Evolutionary conservation across 805 yeast genomes (phyloP), one percentile per base, ranked within the genome.

Genomic region (Torulaspora gathmanii): DNA sequence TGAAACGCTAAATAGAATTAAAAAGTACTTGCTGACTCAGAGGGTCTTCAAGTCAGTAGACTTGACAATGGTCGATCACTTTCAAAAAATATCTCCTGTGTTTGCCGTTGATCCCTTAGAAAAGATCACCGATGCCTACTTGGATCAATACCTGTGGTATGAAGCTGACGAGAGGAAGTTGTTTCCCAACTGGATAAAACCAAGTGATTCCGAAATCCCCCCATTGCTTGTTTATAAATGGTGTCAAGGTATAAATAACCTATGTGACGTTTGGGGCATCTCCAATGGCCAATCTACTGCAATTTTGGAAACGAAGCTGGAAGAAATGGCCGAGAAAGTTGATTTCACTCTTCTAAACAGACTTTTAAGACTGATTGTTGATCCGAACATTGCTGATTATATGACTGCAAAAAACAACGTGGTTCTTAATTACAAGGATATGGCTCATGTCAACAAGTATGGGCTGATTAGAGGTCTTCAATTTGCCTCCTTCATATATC

Each of bases 181-280:
- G 22, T 93, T 93, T 67, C 99, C 99, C 3, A 83, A 82, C 61
- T 93, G 99, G 99, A 75, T 93, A 31, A 93, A 93, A 61, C 99
- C 99, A 7, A 80, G 86, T 54, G 99, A 93, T 57, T 77, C 86
- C 23, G 99, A 93, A 64, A 83, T 93, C 17, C 95, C 98, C 0
- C 99, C 96, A 0, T 65, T 90, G 26, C 70, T 91, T 49, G 95
- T 86, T 1, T 89, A 91, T 67, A 91, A 90, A 60, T 93, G 96
- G 95, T 81, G 88, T 56, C 95, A 86, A 57, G 96, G 96, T 11
- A 73, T 93, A 37, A 91, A 88, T 61, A 87, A 88, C 53, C 64
- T 89, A 42, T 68, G 78, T 9, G 70, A 79, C 28, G 83, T 91
- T 1, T 93, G 99, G 99, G 80, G 82, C 40, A 77, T 82, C 1